Conservation (phyloP, 768 basidiomycete genomes). For the Amanita molliuscula region DNA sequence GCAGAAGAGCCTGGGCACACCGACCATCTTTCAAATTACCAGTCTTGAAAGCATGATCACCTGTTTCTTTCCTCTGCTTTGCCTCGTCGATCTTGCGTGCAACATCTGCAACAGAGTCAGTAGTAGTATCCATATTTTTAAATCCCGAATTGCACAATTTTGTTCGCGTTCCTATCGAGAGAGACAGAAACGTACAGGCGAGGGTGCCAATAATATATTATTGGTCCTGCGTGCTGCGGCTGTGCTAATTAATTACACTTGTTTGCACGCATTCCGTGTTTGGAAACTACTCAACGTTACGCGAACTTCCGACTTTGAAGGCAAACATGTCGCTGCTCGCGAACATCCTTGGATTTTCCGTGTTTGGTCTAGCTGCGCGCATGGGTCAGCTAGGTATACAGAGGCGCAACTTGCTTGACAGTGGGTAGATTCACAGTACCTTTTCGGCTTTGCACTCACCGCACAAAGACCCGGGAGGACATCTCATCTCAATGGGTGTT, state of each 20-base stretch:
- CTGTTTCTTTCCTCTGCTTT: constrained; percentile 56
- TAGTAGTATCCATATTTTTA: not conserved
- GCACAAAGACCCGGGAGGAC: constrained; percentile 59
- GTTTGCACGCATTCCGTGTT: constrained; percentile 13
- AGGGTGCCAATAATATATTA: not conserved
- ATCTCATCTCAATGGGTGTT: constrained; percentile 53
- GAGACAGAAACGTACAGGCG: not conserved
- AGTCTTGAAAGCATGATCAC: constrained; percentile 58
- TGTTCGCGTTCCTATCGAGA: not conserved
- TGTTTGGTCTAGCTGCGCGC: constrained; percentile 75
- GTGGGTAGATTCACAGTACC: constrained; percentile 35
- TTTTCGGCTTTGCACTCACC: not conserved
- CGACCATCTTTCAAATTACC: constrained; percentile 53
- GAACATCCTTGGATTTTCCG: constrained; percentile 68
- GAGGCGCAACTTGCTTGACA: constrained; percentile 66
- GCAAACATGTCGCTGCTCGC: constrained; percentile 49
- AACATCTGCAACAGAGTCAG: constrained; percentile 13
- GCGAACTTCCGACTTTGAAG: constrained; percentile 9
- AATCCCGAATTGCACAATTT: not conserved
- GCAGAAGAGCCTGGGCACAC: constrained; percentile 9
- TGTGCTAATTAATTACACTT: constrained; percentile 23
- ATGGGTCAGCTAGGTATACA: constrained; percentile 85
- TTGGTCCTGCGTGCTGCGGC: constrained; percentile 19
- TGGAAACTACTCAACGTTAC: constrained; percentile 6
- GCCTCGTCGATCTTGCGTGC: constrained; percentile 47